Percentiles rank a stretch among this genome's conserved stretches.
Conservation (phyloP, 2,329 filamentous ascomycete species). For the Monilinia polystroma region DNA sequence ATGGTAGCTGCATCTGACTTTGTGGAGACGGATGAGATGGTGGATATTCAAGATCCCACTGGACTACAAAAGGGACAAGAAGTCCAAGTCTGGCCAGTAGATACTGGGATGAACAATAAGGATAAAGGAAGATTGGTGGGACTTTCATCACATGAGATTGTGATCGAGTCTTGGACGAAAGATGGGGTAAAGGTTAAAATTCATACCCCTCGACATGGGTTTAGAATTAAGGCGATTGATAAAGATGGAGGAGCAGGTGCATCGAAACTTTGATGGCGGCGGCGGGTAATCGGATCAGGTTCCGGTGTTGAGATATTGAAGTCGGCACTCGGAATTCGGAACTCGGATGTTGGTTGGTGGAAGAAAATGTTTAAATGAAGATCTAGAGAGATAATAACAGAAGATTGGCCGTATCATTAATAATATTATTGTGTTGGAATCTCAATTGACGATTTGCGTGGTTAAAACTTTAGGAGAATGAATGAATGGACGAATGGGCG, state of each 20-base stretch:
- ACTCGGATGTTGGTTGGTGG: too few species aligned
- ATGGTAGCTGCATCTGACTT: constrained; percentile 49
- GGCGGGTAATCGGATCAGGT: neutral
- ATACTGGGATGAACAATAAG: constrained; percentile 58
- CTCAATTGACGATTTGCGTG: neutral
- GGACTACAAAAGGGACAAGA: constrained; percentile 52
- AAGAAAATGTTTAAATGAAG: neutral
- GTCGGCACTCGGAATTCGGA: neutral
- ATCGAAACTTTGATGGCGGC: constrained; percentile 25
- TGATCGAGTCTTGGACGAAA: constrained; percentile 52
- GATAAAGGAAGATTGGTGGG: constrained; percentile 57
- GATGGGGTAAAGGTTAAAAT: constrained; percentile 50
- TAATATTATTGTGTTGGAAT: neutral
- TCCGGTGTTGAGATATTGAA: too few species aligned
- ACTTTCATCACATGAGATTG: constrained; percentile 54
- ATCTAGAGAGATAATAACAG: neutral
- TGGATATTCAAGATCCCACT: constrained; percentile 53
- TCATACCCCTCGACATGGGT: constrained; percentile 62
- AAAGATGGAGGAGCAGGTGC: constrained; percentile 3
- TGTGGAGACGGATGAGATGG: constrained; percentile 45
- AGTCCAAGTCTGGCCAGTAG: constrained; percentile 60
- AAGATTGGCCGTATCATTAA: neutral
- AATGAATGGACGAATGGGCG: too few species aligned
- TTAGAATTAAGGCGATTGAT: constrained; percentile 44
- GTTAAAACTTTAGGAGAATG: too few species aligned